A percentile compares a stretch with the other conserved stretches of the same genome.
These are phyloP conservation scores for Colletotrichum sp. DNA, from an alignment of 2,329 filamentous ascomycete genomes.

Conservation along the genomic window DNA sequence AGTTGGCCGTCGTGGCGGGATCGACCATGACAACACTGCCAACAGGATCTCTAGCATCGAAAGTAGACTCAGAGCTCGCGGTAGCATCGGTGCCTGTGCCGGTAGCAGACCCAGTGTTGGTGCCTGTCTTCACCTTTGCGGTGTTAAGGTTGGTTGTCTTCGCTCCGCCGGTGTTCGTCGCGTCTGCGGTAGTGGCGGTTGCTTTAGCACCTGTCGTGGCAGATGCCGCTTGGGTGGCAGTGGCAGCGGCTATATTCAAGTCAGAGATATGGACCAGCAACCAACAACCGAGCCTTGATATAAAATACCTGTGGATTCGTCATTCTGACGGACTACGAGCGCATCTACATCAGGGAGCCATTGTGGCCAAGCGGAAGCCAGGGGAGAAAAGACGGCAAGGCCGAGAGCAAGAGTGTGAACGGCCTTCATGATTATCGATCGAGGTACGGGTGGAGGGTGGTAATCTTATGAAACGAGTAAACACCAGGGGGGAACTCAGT, in stretches of 20 bases:
- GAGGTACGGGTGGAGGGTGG: neutral
- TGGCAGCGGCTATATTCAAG: neutral
- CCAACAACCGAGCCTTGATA: neutral
- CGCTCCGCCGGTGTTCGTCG: slow-evolving; percentile 28
- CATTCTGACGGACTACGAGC: slow-evolving; percentile 56
- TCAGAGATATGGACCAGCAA: neutral
- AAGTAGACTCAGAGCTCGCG: slow-evolving; percentile 40
- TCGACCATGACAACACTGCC: slow-evolving; percentile 48
- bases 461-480: neutral
- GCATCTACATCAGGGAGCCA: slow-evolving; percentile 60
- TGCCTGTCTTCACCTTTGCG: slow-evolving; percentile 28
- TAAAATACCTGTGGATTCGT: slow-evolving; percentile 27
- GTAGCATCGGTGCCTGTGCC: slow-evolving; percentile 29
- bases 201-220: slow-evolving; percentile 21
- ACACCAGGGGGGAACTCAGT: neutral
- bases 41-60: slow-evolving; percentile 48
- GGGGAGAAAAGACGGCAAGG: slow-evolving; percentile 30
- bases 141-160: slow-evolving; percentile 48
- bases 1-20: slow-evolving; percentile 49
- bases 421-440: slow-evolving; percentile 17
- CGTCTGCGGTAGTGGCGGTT: slow-evolving; percentile 18
- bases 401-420: slow-evolving; percentile 24
- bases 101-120: slow-evolving; percentile 27
- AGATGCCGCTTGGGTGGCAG: slow-evolving; percentile 6
- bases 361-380: slow-evolving; percentile 61